Evolutionary conservation across 345 rosid species (phyloP).

Genomic region (Bruguiera parviflora): DNA sequence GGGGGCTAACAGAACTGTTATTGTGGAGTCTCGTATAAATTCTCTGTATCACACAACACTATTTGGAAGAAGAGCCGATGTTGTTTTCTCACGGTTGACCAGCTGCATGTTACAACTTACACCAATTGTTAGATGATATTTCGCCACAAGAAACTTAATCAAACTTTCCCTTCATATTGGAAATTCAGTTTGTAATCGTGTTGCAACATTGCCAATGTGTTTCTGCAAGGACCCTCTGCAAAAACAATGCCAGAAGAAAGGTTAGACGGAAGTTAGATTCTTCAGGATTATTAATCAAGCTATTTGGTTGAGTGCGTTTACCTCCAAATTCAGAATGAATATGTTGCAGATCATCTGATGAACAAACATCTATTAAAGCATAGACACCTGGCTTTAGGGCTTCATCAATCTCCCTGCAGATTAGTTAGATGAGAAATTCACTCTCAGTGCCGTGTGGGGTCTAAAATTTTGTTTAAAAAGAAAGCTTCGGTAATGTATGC

Average conservation of each 20-base stretch:
- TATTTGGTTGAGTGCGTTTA: constrained; percentile 21
- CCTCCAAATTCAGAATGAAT: constrained; percentile 89
- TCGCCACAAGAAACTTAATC: constrained; percentile 20
- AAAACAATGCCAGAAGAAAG: constrained; percentile 21
- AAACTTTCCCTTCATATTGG: constrained; percentile 84
- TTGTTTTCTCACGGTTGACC: not conserved
- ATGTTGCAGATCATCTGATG: constrained; percentile 71
- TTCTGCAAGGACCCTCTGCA: constrained; percentile 95
- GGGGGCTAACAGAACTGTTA: no score
- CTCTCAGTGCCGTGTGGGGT: constrained; percentile 1
- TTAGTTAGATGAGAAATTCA: constrained; percentile 9
- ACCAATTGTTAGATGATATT: not conserved
- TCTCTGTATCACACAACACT: no score
- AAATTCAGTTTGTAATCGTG: constrained; percentile 76
- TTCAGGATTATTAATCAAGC: not conserved
- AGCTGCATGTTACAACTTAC: not conserved
- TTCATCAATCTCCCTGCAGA: constrained; percentile 80
- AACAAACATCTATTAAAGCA: constrained; percentile 84
- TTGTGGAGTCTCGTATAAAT: no score
- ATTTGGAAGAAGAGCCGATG: no score
- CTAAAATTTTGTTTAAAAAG: not conserved
- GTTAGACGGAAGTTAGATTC: constrained; percentile 5
- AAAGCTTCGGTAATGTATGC: not conserved
- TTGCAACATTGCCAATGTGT: constrained; percentile 60
- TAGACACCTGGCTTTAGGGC: constrained; percentile 85